Evolutionary conservation across 1,284 basidiomycete species (phyloP), one percentile per base, ranked within the genome.

Genomic region (Bondarzewia mesenterica): DNA sequence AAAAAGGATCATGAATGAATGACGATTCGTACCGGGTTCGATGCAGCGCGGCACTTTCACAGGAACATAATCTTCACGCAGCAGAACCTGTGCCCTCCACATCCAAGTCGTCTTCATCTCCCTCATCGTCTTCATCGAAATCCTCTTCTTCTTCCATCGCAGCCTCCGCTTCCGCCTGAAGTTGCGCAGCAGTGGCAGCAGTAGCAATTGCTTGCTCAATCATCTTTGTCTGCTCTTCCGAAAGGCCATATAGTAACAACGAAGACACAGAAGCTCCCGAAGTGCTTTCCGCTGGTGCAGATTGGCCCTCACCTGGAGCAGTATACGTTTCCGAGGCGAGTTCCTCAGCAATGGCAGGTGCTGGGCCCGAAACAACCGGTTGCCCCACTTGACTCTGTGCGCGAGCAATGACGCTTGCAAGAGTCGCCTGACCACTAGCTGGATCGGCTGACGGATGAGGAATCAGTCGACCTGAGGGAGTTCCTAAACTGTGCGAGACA

Each of bases 151-250:
- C 81, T 58, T 85, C 83, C 50, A 81, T 56, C 0, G 80, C 80
- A 5, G 82, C 82, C 54, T 86, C 82, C 0, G 81, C 83, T 54
- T 86, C 84, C 0, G 82, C 83, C 54, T 84, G 82, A 10, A 81
- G 80, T 54, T 84, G 83, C 1, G 83, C 84, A 27, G 80, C 80
- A 23, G 75, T 73, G 8, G 84, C 79, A 2, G 84, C 83, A 57
- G 72, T 82, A 20, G 80, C 78, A 44, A 86, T 83, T 0, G 82
- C 83, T 52, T 80, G 73, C 59, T 86, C 81, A 5, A 86, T 64
- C 52, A 81, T 62, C 53, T 70, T 74, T 5, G 80, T 73, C 61
- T 86, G 84, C 54, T 85, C 82, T 45, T 80, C 79, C 1, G 83
- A 83, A 38, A 85, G 65, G 38, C 82, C 82, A 50, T 81, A 82